A percentile compares a stretch with the other conserved stretches of the same genome.
Conservation (phyloP, 768 basidiomycete genomes). For the Termitomyces sp. region DNA sequence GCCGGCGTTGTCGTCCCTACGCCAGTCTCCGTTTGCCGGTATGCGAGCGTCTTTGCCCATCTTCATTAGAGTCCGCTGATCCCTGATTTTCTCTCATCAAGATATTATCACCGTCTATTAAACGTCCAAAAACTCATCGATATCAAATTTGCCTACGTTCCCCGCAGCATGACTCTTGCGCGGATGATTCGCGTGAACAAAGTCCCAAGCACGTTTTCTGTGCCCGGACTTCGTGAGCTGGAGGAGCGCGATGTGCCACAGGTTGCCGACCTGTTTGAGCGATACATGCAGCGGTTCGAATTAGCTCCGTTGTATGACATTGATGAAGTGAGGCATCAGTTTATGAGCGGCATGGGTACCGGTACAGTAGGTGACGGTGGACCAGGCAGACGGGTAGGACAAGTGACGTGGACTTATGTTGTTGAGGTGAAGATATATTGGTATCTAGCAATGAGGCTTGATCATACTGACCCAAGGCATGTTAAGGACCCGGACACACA, state of each 20-base stretch:
- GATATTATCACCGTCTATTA: slow-evolving; percentile 88
- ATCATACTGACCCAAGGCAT: background rate
- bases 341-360: slow-evolving; percentile 78
- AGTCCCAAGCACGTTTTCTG: slow-evolving; percentile 43
- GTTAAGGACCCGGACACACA: slow-evolving; percentile 74
- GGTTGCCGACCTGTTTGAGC: slow-evolving; percentile 64
- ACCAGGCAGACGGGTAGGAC: slow-evolving; percentile 55
- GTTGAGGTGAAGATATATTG: slow-evolving; percentile 77
- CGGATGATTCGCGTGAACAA: slow-evolving; percentile 79
- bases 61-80: background rate
- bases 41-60: slow-evolving; percentile 17
- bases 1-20: slow-evolving; percentile 92
- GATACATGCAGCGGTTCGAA: slow-evolving; percentile 84
- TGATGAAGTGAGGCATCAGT: slow-evolving; percentile 83
- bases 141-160: slow-evolving; percentile 82
- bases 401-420: slow-evolving; percentile 96
- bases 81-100: slow-evolving; percentile 23
- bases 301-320: slow-evolving; percentile 69
- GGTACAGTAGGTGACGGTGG: slow-evolving; percentile 47
- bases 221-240: slow-evolving; percentile 83
- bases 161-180: slow-evolving; percentile 85
- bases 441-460: background rate
- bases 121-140: slow-evolving; percentile 93
- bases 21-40: slow-evolving; percentile 83
- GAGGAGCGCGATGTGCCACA: slow-evolving; percentile 69